Conservation (phyloP, 169 alveolate species). For the Eimeria tenella region DNA sequence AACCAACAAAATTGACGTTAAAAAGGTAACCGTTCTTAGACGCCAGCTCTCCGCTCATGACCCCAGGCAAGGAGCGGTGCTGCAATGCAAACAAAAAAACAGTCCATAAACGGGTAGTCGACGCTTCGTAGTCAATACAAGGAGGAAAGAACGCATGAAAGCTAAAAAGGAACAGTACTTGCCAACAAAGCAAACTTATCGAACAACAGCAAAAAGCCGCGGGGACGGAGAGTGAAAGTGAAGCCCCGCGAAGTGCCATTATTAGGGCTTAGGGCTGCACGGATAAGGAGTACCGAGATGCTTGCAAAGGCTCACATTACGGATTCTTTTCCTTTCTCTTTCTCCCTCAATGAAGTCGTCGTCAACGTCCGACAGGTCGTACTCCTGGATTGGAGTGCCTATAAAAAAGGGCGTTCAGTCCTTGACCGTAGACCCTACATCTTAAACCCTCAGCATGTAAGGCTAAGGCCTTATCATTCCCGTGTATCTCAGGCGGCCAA, state of each 20-base stretch:
- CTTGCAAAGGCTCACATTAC: neutral
- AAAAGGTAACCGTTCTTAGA: conserved; percentile 68
- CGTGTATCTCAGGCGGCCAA: too few species aligned
- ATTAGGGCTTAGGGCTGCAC: neutral
- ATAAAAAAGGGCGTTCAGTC: neutral
- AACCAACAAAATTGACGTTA: conserved; percentile 75
- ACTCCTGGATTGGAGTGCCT: conserved; percentile 65
- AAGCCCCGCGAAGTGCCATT: neutral
- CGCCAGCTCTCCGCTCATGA: conserved; percentile 76
- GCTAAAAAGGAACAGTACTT: too few species aligned
- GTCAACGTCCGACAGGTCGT: conserved; percentile 63
- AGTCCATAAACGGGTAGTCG: neutral
- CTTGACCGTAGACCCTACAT: neutral
- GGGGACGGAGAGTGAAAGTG: neutral
- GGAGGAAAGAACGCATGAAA: neutral
- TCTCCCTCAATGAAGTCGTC: conserved; percentile 33
- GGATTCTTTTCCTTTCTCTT: conserved; percentile 39
- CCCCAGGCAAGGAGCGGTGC: conserved; percentile 82
- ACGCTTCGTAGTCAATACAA: neutral
- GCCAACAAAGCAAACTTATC: too few species aligned
- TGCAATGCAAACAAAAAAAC: neutral
- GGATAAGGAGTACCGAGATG: too few species aligned
- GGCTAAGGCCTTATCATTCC: too few species aligned
- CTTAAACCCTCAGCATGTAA: too few species aligned
- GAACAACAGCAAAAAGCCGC: too few species aligned